Evolutionary conservation across 1,139 yeast species (phyloP), one percentile per base, ranked within the genome.

Genomic region (Hanseniaspora gamundiae): DNA sequence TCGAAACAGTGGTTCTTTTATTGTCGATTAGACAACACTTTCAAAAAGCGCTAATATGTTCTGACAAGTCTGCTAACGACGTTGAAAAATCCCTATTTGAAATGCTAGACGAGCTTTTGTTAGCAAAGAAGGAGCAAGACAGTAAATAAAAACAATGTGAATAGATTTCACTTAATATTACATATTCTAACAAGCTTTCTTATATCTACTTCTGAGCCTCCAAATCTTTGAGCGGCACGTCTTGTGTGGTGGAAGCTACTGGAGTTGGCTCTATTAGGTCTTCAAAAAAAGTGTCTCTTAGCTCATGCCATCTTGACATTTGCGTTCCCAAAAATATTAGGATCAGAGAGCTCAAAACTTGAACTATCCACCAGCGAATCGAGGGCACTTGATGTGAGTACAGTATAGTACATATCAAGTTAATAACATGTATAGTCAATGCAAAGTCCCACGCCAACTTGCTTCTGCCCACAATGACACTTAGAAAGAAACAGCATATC

Each of bases 391-490:
- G 20, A 28, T 38, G 38, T 3, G 41, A 40, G 10, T 40, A 40
- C 10, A 40, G 17, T 4, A 31, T 9, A 5, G 82, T 69, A 51
- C 75, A 78, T 1, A 73, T 49, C 78, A 87, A 79, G 61, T 88
- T 82, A 44, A 91, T 74, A 16, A 84, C 78, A 61, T 91, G 96
- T 14, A 91, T 67, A 0, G 98, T 88, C 29, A 91, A 59, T 11
- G 95, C 95, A 66, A 88, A 91, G 62, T 91, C 98, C 83, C 95
- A 82, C 0, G 96, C 97, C 47, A 91, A 67, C 61, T 88, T 91
- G 36, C 94, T 82, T 48, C 97, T 69, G 0, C 97, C 96, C 16
- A 91, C 95, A 20, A 88, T 79, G 4, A 87, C 65, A 1, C 95
- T 85, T 56, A 91, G 78, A 55, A 86, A 86, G 16, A 85, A 63